Evolutionary conservation across 768 basidiomycete species (phyloP).

Genomic region (Chlorophyllum brunneum): DNA sequence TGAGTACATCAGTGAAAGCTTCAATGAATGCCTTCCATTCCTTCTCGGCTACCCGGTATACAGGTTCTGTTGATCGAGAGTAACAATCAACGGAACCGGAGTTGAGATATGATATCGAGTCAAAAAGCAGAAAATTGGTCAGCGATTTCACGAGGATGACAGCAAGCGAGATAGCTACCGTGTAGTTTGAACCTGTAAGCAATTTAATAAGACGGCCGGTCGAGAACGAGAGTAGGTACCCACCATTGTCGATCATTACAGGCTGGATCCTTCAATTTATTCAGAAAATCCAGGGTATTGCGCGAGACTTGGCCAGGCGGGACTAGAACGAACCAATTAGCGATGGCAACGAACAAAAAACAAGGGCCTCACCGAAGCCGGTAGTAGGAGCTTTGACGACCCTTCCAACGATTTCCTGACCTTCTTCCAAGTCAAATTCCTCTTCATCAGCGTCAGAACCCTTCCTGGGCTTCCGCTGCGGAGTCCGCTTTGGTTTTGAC

Average conservation of each 20-base stretch:
- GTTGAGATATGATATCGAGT: too few species aligned
- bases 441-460: constrained; percentile 34
- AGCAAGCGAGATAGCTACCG: constrained; percentile 38
- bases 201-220: background rate
- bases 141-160: too few species aligned
- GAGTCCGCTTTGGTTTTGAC: background rate
- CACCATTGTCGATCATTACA: constrained; percentile 87
- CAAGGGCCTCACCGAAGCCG: constrained; percentile 58
- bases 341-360: background rate
- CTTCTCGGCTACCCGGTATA: constrained; percentile 77
- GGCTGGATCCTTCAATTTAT: constrained; percentile 62
- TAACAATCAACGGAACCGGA: too few species aligned
- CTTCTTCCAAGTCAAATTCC: constrained; percentile 50
- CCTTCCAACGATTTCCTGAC: constrained; percentile 67
- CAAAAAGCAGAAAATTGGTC: too few species aligned
- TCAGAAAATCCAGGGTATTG: constrained; percentile 80
- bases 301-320: constrained; percentile 83
- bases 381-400: constrained; percentile 81
- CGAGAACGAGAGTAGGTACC: background rate
- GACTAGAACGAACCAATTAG: constrained; percentile 37
- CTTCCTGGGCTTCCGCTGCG: constrained; percentile 10
- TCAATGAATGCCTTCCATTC: constrained; percentile 89
- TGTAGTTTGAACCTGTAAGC: constrained; percentile 76
- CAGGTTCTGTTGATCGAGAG: constrained; percentile 48
- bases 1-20: constrained; percentile 59